These are phyloP conservation scores for Lactarius evosmus DNA, from an alignment of 768 basidiomycete genomes.

Conservation along the genomic window DNA sequence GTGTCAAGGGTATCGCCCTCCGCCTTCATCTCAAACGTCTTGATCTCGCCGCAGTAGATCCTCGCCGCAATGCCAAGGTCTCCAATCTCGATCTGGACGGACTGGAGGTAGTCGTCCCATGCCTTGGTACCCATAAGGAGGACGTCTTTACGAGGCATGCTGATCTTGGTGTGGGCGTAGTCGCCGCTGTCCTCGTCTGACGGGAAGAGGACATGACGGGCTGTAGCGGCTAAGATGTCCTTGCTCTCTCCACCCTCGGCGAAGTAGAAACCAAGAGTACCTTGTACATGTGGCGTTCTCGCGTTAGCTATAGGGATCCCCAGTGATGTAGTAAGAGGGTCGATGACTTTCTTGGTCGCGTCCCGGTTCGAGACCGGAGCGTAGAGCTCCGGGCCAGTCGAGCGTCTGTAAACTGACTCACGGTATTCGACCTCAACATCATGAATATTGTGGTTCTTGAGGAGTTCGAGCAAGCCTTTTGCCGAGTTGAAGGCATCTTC, in stretches of 20 bases:
- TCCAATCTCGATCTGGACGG: constrained; percentile 34
- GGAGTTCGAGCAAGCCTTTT: constrained; percentile 35
- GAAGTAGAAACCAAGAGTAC: constrained; percentile 39
- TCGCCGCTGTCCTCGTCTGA: constrained; percentile 31
- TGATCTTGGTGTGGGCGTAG: constrained; percentile 31
- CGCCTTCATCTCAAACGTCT: not conserved
- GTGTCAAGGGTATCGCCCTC: not conserved
- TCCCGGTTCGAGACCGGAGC: constrained; percentile 32
- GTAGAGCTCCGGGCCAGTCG: constrained; percentile 37
- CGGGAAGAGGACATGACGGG: constrained; percentile 35
- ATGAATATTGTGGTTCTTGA: constrained; percentile 34
- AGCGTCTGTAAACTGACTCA: constrained; percentile 32
- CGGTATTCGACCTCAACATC: constrained; percentile 41
- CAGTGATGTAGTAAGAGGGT: constrained; percentile 37
- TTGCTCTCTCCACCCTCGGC: constrained; percentile 35
- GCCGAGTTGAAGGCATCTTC: constrained; percentile 31
- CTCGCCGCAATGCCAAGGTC: not conserved
- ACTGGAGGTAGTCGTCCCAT: constrained; percentile 31
- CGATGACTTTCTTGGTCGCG: constrained; percentile 33
- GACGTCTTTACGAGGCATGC: constrained; percentile 32
- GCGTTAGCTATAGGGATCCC: constrained; percentile 37
- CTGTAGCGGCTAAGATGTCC: constrained; percentile 33
- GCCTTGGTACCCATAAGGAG: constrained; percentile 34
- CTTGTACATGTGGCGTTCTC: constrained; percentile 35
- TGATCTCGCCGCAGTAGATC: not conserved